A percentile compares a stretch with the other conserved stretches of the same genome.
Evolutionary conservation across 2,329 filamentous ascomycete species (phyloP).

Genomic region (Diaporthe ilicicola): DNA sequence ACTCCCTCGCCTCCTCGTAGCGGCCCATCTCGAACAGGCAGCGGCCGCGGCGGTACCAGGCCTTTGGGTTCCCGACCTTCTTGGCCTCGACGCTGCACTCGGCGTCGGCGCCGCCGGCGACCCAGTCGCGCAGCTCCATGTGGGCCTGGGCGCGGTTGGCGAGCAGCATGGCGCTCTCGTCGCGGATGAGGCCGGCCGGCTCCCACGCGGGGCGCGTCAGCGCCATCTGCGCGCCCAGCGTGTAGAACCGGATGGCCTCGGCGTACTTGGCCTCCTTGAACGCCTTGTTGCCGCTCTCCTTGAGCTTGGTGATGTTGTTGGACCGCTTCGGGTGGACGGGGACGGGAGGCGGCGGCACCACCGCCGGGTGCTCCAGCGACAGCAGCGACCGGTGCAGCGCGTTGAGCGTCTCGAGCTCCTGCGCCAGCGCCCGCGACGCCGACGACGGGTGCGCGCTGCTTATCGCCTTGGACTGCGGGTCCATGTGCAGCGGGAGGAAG

Average conservation of each 20-base stretch:
- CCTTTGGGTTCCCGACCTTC: conserved; percentile 88
- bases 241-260: conserved; percentile 84
- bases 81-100: conserved; percentile 89
- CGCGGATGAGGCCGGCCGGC: conserved; percentile 80
- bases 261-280: conserved; percentile 80
- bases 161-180: conserved; percentile 83
- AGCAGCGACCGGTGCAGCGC: conserved; percentile 79
- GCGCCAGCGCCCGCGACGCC: conserved; percentile 59
- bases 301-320: conserved; percentile 88
- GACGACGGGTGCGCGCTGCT: conserved; percentile 50
- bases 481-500: conserved; percentile 81
- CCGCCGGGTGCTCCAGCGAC: conserved; percentile 67
- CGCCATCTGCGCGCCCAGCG: conserved; percentile 90
- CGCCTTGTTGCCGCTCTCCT: conserved; percentile 83
- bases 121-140: conserved; percentile 84
- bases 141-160: conserved; percentile 90
- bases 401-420: conserved; percentile 80
- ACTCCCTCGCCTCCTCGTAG: conserved; percentile 81
- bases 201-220: conserved; percentile 86
- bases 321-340: conserved; percentile 93
- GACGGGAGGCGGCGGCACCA: conserved; percentile 82
- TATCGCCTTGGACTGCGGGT: conserved; percentile 84
- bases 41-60: conserved; percentile 88
- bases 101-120: conserved; percentile 87
- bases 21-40: conserved; percentile 92